phyloP scores from a whole-genome alignment of 1,139 yeast genomes.

The Kodamaea derodonti region DNA sequence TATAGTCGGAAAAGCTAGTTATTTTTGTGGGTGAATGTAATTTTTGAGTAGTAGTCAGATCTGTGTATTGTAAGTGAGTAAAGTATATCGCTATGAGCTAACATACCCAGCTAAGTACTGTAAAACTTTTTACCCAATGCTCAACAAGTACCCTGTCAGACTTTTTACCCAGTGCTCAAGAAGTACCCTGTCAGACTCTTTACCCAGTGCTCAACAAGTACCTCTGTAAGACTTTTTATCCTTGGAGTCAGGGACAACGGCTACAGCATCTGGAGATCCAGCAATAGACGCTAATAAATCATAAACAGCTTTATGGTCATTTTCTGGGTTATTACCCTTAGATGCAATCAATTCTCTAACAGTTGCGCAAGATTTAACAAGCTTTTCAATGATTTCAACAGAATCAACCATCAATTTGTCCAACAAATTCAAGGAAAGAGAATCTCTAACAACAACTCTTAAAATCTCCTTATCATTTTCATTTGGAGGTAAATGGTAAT shows the following conservation, averaged over 20 bases:
- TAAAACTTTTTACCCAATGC: too few species aligned
- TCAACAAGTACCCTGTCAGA: too few species aligned
- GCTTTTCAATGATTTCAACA: conserved; percentile 50
- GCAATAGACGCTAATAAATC: conserved; percentile 36
- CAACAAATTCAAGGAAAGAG: conserved; percentile 66
- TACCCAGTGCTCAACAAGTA: conserved; percentile 50
- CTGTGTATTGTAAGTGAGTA: too few species aligned
- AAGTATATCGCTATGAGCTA: too few species aligned
- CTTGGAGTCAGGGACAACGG: conserved; percentile 16
- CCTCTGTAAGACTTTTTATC: conserved; percentile 50
- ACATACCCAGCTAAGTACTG: too few species aligned
- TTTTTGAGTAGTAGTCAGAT: too few species aligned
- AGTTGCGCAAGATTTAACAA: conserved; percentile 36
- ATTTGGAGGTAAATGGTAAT: conserved; percentile 75
- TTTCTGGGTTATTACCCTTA: conserved; percentile 16
- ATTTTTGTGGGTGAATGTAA: too few species aligned
- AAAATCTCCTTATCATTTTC: conserved; percentile 60
- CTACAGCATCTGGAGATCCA: conserved; percentile 26
- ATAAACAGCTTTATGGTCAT: conserved; percentile 23
- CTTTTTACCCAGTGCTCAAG: too few species aligned
- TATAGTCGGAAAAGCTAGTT: too few species aligned
- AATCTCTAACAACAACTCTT: conserved; percentile 79
- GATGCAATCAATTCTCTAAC: conserved; percentile 20
- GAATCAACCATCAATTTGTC: conserved; percentile 70
- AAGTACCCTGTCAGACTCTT: too few species aligned